Evolutionary conservation across 345 rosid genomes (phyloP).

Genomic region (Stellera chamaejasme): DNA sequence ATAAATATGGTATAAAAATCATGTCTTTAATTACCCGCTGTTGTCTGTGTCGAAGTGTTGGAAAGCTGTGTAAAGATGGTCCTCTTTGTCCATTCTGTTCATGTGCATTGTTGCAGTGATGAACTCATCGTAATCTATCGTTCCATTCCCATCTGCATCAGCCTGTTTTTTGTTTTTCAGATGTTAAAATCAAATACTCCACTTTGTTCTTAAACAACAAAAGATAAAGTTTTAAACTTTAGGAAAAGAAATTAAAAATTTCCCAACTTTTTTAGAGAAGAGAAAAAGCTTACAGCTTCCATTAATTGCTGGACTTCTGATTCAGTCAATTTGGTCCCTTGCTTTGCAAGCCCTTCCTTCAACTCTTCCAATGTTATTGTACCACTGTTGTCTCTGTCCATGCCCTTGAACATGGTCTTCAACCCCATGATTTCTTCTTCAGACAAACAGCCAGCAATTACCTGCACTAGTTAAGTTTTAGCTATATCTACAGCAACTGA

Average conservation of each 20-base stretch:
- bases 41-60: constrained; percentile 80
- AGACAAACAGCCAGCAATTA: constrained; percentile 90
- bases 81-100: constrained; percentile 71
- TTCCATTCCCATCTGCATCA: constrained; percentile 82
- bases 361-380: constrained; percentile 94
- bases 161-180: constrained; percentile 34
- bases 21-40: constrained; percentile 47
- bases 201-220: neutral
- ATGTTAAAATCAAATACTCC: neutral
- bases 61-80: constrained; percentile 73
- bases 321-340: constrained; percentile 85
- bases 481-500: neutral
- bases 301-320: constrained; percentile 75
- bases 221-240: neutral
- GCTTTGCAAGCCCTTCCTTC: constrained; percentile 84
- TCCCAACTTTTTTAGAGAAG: neutral
- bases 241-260: neutral
- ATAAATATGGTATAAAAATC: neutral
- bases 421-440: constrained; percentile 99
- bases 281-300: constrained; percentile 72
- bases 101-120: constrained; percentile 81
- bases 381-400: constrained; percentile 82
- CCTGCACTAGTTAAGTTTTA: constrained; percentile 25
- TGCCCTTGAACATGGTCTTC: constrained; percentile 88
- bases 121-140: constrained; percentile 72